Percentiles rank a stretch among this genome's conserved stretches.
Conservation (phyloP, 768 basidiomycete species). For the Boletus subparvulus region DNA sequence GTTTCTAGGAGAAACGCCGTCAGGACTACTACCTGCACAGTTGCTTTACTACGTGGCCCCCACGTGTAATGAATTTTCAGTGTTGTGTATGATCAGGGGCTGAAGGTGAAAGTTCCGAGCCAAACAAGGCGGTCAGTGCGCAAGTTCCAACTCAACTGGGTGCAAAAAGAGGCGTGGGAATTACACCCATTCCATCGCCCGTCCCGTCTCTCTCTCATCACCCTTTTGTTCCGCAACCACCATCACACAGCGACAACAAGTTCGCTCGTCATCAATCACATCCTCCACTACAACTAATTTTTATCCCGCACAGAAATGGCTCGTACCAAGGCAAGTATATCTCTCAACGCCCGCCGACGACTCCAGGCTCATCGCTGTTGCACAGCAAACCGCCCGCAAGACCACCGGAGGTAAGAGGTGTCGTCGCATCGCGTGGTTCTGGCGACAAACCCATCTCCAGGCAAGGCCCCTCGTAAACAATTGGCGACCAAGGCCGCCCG, state of each 20-base stretch:
- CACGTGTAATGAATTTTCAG: background rate
- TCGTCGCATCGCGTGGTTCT: slow-evolving; percentile 14
- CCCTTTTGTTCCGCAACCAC: slow-evolving; percentile 29
- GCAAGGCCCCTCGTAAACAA: slow-evolving; percentile 91
- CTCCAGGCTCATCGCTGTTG: slow-evolving; percentile 7
- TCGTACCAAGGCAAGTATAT: slow-evolving; percentile 71
- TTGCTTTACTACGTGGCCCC: background rate
- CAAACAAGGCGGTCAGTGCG: slow-evolving; percentile 31
- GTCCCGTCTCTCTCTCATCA: slow-evolving; percentile 17
- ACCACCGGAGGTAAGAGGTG: slow-evolving; percentile 85
- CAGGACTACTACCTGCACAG: background rate
- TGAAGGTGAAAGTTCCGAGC: slow-evolving; percentile 17
- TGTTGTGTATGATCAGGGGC: background rate
- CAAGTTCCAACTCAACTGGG: slow-evolving; percentile 25
- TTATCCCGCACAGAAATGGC: slow-evolving; percentile 53
- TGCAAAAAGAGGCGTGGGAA: slow-evolving; percentile 35
- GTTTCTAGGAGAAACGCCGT: background rate
- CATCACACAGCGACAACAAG: slow-evolving; percentile 22
- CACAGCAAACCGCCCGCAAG: slow-evolving; percentile 97
- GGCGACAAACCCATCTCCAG: slow-evolving; percentile 40
- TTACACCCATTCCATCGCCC: slow-evolving; percentile 14
- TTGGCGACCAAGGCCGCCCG: slow-evolving; percentile 95
- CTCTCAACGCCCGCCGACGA: background rate
- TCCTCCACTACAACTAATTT: background rate
- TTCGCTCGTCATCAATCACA: slow-evolving; percentile 9